Conservation (phyloP, 148 eudicot species). For the Silene uniflora region DNA sequence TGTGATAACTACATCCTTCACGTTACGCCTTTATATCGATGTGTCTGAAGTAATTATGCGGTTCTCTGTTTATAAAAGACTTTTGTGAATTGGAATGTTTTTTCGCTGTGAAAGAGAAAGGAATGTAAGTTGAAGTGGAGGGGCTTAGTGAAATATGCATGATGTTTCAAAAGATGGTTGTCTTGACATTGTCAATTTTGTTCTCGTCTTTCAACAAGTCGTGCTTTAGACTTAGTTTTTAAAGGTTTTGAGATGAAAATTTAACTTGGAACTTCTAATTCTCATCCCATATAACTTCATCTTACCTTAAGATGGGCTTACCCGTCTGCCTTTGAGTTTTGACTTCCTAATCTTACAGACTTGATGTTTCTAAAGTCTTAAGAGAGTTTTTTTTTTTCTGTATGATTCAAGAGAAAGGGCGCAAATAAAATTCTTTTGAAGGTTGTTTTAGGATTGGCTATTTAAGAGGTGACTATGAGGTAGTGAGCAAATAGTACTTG, state of each 20-base stretch:
- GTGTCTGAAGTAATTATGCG: not conserved
- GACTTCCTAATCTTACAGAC: not conserved
- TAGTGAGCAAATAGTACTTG: too few species aligned
- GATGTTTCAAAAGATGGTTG: not conserved
- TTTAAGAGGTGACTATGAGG: too few species aligned
- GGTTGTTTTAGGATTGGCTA: too few species aligned
- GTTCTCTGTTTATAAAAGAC: not conserved
- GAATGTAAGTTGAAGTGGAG: not conserved
- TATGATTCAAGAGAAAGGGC: not conserved
- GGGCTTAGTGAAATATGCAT: not conserved
- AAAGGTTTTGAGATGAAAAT: not conserved
- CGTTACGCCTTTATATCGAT: not conserved
- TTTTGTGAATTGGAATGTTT: not conserved
- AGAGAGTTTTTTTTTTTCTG: not conserved
- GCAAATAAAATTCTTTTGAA: not conserved
- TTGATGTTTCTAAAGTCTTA: not conserved
- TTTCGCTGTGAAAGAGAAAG: not conserved
- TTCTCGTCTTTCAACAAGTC: not conserved
- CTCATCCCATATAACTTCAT: not conserved
- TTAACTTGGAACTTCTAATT: not conserved
- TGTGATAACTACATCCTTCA: not conserved
- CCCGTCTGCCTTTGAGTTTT: not conserved
- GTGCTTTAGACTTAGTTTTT: not conserved
- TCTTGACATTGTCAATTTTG: not conserved
- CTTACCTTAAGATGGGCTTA: not conserved